Evolutionary conservation across 2,329 filamentous ascomycete species (phyloP), one percentile per base, ranked within the genome.

Genomic region (Pseudofabraea citricarpa): DNA sequence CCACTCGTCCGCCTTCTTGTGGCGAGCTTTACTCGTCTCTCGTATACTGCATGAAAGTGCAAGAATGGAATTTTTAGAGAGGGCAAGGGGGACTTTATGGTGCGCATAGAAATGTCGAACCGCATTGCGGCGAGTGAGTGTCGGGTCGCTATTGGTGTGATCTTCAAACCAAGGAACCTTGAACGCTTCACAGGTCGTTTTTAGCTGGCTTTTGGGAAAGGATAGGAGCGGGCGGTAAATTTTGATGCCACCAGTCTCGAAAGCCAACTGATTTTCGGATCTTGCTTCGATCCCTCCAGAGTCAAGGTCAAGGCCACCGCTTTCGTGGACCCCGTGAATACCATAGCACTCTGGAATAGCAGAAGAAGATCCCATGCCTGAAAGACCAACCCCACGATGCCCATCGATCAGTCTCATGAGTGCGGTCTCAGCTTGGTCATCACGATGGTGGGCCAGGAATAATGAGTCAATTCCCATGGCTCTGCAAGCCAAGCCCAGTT

Each of bases 361-460:
- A 21, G 76, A 72, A 15, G 76, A 70, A 3, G 69, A 55, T 8
- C 72, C 74, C 55, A 95, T 93, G 3, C 86, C 89, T 13, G 73
- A 69, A 22, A 95, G 68, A 0, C 87, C 90, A n/a, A 75, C 69
- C n/a, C 78, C 77, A 2, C 76, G 69, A 55, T 88, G 85, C 0
- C 83, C 81, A 3, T 72, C 70, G 7, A 83, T 64, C 26, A 97
- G 64, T 32, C 93, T 78, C 81, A 90, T 86, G 38, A 97, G 66
- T 4, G 94, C 74, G 0, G 90, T 96, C 67, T 98, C 93, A 44
- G 90, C 85, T 58, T 93, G 88, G 57, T 98, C 93, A 57, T 96
- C 90, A 49, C 77, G 72, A 61, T 98, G 93, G 60, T 98, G 93
- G 4, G 84, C 93, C 21, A 94, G 69, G 29, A 96, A 74, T 2